Evolutionary conservation across 805 yeast genomes (phyloP), one percentile per base, ranked within the genome.

Genomic region (Kurtzmaniella fragi): DNA sequence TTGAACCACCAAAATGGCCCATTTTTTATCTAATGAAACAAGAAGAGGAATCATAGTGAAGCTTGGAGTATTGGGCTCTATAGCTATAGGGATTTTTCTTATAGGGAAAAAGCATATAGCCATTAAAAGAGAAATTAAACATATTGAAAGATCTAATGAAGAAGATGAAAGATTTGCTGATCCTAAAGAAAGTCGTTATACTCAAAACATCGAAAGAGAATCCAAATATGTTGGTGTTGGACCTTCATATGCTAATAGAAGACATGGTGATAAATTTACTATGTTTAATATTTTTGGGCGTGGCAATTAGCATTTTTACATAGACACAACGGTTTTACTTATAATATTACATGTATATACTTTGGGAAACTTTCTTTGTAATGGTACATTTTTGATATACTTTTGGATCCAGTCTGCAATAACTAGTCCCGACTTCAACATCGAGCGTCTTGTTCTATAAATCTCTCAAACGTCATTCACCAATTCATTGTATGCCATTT

Each of bases 211-310:
- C 16, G 50, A 59, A 32, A 62, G 89, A 44, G 78, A 78, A 45
- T 76, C 82, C 38, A 78, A 74, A 49, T 84, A 72, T 52, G 85
- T 81, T 48, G 91, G 89, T 4, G 70, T 82, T 1, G 86, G 87
- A 1, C 64, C 64, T 39, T 74, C 85, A 35, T 80, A 80, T 40
- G 56, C 63, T 29, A 64, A 78, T n/a, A 68, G 85, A 50, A 73
- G 64, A 40, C 61, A 71, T 12, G 86, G 85, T 44, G 89, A 80
- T 50, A 51, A 68, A 34, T 57, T 68, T 32, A 56, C 66, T 13
- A 52, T 67, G 52, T 58, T 48, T 40, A 41, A 52, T 23, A 37
- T 59, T 12, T 54, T 61, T 34, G 54, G 52, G 7, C 25, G 25
- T 20, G 7, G 25, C 5, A 20, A 20, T 20, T 33, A 35, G 51